Base-by-base conservation (phyloP, 164 flowering plant genomes). In the Sextonia rubra region DNA sequence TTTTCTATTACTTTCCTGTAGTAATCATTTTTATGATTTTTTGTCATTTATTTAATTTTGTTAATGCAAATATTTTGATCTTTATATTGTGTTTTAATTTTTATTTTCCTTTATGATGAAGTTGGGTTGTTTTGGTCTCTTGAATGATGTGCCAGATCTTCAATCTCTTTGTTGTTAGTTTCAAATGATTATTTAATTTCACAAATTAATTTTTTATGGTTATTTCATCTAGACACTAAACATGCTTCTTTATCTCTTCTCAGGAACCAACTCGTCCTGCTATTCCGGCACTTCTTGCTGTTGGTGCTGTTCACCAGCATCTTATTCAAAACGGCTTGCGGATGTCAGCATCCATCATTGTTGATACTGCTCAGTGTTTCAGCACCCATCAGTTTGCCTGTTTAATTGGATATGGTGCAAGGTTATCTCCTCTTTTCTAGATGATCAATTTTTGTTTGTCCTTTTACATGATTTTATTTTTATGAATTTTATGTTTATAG, bases 361-460 rank as follows among this genome's bases (percentile, higher is more conserved):
- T 94, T 24, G 99, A 96, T 68, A 93, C 99, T 77, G 99, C 99
- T 77, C 98, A 96, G 82, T 96, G 99, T 85, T 96, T 96, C 83
- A 96, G 99, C 76, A 96, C 99, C 61, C 99, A 96, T 82, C 99
- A 96, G 65, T 96, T 93, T 83, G 99, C 99, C 79, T 96, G 99
- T 83, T 82, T 96, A 76, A 90, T 96, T 74, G 99, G 99, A 89
- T 96, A 93, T 85, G 99, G 99, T 76, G 99, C 99, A 84, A 95
- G 99, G 99, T 94, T 18, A 22, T 26, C 78, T 75, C 66, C 9
- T 70, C 62, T 22, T 24, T 64, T 76, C 6, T 29, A 20, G 48
- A 27, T n/a, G 22, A 25, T 15, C 4, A 8, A 6, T 68, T 58
- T 68, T 64, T 37, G 52, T 64, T 72, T 49, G 0, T 18, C 25